A percentile compares a stretch with the other conserved stretches of the same genome.
Evolutionary conservation across 2,329 filamentous ascomycete genomes (phyloP).

Genomic region (Exophiala bonariae): DNA sequence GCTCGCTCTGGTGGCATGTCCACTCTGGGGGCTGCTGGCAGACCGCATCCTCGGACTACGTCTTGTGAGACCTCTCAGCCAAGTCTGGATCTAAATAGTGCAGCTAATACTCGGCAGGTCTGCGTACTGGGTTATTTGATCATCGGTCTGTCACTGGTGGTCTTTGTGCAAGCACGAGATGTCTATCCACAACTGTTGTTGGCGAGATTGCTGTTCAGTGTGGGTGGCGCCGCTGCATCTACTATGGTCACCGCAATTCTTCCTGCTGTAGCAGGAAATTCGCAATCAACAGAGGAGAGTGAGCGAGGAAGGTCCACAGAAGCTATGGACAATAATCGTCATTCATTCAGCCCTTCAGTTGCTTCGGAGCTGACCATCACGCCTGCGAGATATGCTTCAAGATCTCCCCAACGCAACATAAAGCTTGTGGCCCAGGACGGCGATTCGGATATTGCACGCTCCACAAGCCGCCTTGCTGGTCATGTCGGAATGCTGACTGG

Average conservation of each 20-base stretch:
- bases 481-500: constrained; percentile 92
- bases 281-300: constrained; percentile 24
- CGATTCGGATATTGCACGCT: constrained; percentile 26
- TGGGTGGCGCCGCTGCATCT: constrained; percentile 89
- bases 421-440: constrained; percentile 25
- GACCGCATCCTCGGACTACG: constrained; percentile 48
- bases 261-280: constrained; percentile 57
- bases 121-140: constrained; percentile 76
- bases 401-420: constrained; percentile 13
- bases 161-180: constrained; percentile 82
- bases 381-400: constrained; percentile 45
- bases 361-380: constrained; percentile 63
- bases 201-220: constrained; percentile 80
- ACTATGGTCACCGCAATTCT: constrained; percentile 98
- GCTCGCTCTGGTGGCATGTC: constrained; percentile 49
- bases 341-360: constrained; percentile 52
- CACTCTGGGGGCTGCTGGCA: constrained; percentile 50
- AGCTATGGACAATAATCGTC: constrained; percentile 29
- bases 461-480: constrained; percentile 71
- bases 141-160: constrained; percentile 72
- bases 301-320: constrained; percentile 4
- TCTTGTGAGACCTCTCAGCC: constrained; percentile 37
- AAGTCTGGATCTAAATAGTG: not conserved
- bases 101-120: constrained; percentile 35
- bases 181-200: constrained; percentile 87